Base-by-base conservation (phyloP, 106 monocot genomes). In the Dendrobium chrysotoxum region DNA sequence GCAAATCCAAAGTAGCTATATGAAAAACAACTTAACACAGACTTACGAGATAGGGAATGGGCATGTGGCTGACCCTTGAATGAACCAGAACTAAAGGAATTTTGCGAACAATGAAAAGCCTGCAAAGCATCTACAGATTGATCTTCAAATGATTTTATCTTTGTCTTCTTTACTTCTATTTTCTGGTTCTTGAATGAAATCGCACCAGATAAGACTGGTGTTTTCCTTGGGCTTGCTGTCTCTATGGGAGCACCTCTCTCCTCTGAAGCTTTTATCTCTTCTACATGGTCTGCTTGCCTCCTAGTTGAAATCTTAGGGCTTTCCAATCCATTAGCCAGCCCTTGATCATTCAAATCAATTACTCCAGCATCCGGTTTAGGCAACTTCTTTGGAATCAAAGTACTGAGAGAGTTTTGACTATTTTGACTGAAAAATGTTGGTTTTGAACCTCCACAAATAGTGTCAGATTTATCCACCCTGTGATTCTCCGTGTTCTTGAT, bases 401-500 rank as follows among this genome's bases (percentile, higher is more conserved):
- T 73, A 20, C 71, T 79, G 58, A 72, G 81, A 87, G 72, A 53
- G 26, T 85, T 85, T 64, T 85, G 79, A 77, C 0, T 79, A 13
- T 79, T 88, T 55, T 82, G 83, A 71, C 68, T 83, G 16, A 75
- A 75, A 35, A 38, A 65, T 70, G 75, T n/a, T 30, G 20, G 17
- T 72, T 82, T 89, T 64, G 58, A 79, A 41, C 73, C 75, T 75
- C 31, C 79, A 45, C 46, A 55, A 58, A 82, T 50, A 31, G 26
- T 30, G 25, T 90, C 87, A 42, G 82, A 76, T 79, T 74, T 78
- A 70, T 86, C 79, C 6, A 79, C 78, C 42, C 81, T 86, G 18
- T 81, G 57, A 61, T 79, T 83, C 82, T 83, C 83, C 72, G 53
- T 28, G 31, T 70, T 30, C 84, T 87, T 90, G 41, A 83, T 50